A percentile compares a stretch with the other conserved stretches of the same genome.
Conservation (phyloP, 768 basidiomycete species). For the Phlebiopsis gigantea region DNA sequence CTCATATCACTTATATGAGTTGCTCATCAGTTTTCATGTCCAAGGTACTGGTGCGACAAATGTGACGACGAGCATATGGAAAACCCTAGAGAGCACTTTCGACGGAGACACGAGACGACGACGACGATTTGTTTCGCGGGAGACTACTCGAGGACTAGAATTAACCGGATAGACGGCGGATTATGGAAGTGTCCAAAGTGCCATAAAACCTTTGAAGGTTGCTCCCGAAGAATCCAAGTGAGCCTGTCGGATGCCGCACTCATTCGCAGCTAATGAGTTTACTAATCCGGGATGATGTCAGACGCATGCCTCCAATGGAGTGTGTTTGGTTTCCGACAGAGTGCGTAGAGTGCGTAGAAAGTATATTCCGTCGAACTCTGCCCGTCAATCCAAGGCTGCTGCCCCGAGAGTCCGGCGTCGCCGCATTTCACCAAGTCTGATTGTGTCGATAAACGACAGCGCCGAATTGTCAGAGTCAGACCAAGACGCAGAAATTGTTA, state of each 20-base stretch:
- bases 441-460: too few species aligned
- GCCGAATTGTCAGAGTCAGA: too few species aligned
- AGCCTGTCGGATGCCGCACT: too few species aligned
- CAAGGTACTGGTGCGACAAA: not conserved
- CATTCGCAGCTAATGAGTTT: not conserved
- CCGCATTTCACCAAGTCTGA: too few species aligned
- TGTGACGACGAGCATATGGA: not conserved
- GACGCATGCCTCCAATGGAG: not conserved
- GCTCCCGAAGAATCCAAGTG: not conserved
- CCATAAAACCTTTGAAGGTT: not conserved
- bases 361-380: too few species aligned
- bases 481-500: too few species aligned
- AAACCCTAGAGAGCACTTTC: not conserved
- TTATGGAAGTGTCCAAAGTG: not conserved
- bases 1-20: not conserved
- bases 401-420: too few species aligned
- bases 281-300: not conserved
- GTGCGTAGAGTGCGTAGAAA: not conserved
- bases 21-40: not conserved
- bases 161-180: not conserved
- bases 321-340: not conserved
- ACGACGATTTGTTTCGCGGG: not conserved
- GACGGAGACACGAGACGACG: not conserved
- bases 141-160: not conserved
- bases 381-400: too few species aligned